Evolutionary conservation across 2,329 filamentous ascomycete genomes (phyloP), one percentile per base, ranked within the genome.

Genomic region (Eurotiales sp.): DNA sequence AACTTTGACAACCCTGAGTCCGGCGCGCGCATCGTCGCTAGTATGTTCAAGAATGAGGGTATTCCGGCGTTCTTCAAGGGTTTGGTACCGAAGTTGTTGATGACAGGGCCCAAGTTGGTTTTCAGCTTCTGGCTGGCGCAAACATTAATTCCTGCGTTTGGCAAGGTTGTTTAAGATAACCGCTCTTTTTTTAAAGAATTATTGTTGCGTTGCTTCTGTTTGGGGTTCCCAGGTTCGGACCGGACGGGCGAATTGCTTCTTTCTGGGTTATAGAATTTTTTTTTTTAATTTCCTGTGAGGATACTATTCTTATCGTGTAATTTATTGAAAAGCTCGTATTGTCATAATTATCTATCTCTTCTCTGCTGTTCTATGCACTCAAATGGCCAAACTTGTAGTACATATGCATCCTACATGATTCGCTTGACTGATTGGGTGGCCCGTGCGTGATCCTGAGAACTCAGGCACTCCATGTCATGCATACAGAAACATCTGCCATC

Each of bases 121-220:
- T 99, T 99, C 79, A 96, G 91, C 55, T 99, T 99, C 85, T 99
- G 93, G 93, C 84, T 99, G 67, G 93, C 93, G 52, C 93, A 99
- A 79, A 97, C 93, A 25, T 79, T 99, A 64, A 99, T 99, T 67
- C 93, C 93, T 46, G 87, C 90, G 34, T 97, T 97, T 72, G 88
- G 83, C 64, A 83, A 84, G 71, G 68, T 84, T 53, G 73, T 84
- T 69, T 83, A 78, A 40, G 14, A 34, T 36, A 4, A 23, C 22
- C 12, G 17, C 42, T 46, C 14, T 17, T 4, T 29, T 15, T 3
- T 11, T 5, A n/a, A n/a, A n/a, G n/a, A n/a, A n/a, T 15, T 21
- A 11, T 5, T 34, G 15, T 34, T n/a, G 29, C 14, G 29, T 30
- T 46, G 21, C 17, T 29, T 15, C 27, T 25, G 25, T 14, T 39